Conservation (phyloP, 2,329 filamentous ascomycete species). For the Xylariaceae sp. region DNA sequence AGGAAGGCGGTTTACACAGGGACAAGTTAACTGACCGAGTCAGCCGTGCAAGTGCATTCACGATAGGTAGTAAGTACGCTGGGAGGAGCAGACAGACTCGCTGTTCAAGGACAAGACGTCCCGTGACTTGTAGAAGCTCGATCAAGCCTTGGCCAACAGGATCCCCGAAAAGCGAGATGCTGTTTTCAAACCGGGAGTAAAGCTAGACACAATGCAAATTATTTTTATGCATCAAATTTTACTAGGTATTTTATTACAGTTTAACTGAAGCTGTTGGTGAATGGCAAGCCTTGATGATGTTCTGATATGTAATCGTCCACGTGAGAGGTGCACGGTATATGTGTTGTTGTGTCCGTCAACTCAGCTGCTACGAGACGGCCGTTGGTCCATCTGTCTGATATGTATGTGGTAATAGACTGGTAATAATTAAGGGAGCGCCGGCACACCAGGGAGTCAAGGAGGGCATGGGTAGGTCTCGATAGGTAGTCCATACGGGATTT, state of each 20-base stretch:
- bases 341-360: not conserved
- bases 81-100: slow-evolving; percentile 2
- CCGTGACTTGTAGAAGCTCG: slow-evolving; percentile 7
- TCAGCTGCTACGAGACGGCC: no score
- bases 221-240: slow-evolving; percentile 7
- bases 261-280: not conserved
- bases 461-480: no score
- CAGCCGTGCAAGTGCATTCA: slow-evolving; percentile 7
- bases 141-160: slow-evolving; percentile 7
- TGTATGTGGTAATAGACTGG: no score
- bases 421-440: no score
- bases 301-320: not conserved
- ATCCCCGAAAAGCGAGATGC: slow-evolving; percentile 4
- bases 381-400: no score
- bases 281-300: not conserved
- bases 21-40: slow-evolving; percentile 1
- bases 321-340: not conserved
- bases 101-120: slow-evolving; percentile 8
- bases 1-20: not conserved
- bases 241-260: not conserved
- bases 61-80: slow-evolving; percentile 1
- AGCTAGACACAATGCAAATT: slow-evolving; percentile 16
- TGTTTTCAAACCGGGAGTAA: slow-evolving; percentile 6
- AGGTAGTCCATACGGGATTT: no score
- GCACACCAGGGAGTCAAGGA: no score